These are phyloP conservation scores for Tolypocladium tundrense DNA, from an alignment of 2,329 filamentous ascomycete genomes.

Conservation along the genomic window DNA sequence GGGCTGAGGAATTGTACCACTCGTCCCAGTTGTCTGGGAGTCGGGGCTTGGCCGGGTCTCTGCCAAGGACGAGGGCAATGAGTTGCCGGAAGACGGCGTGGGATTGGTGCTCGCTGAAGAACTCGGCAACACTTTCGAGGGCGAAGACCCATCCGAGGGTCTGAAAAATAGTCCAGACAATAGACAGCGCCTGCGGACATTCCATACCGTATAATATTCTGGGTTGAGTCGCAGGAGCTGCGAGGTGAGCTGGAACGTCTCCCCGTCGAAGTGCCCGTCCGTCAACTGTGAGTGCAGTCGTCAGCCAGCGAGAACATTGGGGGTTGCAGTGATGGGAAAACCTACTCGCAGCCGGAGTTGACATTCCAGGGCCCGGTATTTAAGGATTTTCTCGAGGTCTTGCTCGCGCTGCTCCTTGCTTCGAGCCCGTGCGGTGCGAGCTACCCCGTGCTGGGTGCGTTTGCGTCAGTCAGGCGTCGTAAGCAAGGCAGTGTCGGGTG, in stretches of 20 bases:
- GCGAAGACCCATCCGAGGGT: conserved; percentile 38
- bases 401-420: conserved; percentile 61
- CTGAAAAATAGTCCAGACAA: conserved; percentile 47
- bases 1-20: not conserved
- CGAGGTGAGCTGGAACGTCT: conserved; percentile 59
- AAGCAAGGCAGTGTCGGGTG: not conserved
- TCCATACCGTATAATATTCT: conserved; percentile 89
- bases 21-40: conserved; percentile 7
- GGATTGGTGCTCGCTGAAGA: conserved; percentile 42
- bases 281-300: conserved; percentile 16
- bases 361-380: conserved; percentile 63
- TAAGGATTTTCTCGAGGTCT: conserved; percentile 64
- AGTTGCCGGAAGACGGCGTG: conserved; percentile 56
- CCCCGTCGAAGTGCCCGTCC: conserved; percentile 35
- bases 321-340: not conserved
- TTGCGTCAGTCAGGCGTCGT: not conserved
- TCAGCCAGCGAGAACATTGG: not conserved
- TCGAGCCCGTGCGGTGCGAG: conserved; percentile 51
- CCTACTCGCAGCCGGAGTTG: conserved; percentile 55
- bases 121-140: conserved; percentile 43
- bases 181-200: conserved; percentile 67
- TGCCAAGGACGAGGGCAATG: conserved; percentile 39
- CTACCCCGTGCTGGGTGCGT: conserved; percentile 63
- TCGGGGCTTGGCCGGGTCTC: conserved; percentile 36
- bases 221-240: conserved; percentile 67